Percentiles rank a stretch among this genome's conserved stretches.
Evolutionary conservation across 192 early-diverging fungal genomes (phyloP).

Genomic region (Dimargaris cristalligena): DNA sequence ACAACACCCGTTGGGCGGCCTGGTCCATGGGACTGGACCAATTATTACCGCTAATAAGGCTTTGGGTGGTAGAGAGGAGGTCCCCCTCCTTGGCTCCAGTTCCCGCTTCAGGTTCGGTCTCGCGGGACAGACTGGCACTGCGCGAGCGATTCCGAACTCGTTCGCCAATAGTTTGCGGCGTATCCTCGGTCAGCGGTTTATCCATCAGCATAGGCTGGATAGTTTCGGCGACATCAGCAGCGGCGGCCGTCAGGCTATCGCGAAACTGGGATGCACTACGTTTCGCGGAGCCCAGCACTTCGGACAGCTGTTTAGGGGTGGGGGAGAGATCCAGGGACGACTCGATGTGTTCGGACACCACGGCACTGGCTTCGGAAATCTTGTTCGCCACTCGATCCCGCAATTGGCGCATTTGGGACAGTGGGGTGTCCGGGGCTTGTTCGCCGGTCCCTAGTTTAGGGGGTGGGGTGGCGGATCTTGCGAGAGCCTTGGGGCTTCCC

Average conservation of each 20-base stretch:
- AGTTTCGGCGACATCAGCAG: not conserved
- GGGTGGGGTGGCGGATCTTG: no score
- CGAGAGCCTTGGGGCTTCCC: no score
- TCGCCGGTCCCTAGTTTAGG: no score
- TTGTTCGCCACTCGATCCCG: not conserved
- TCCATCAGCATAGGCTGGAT: not conserved
- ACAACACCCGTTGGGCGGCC: not conserved
- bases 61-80: not conserved
- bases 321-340: not conserved
- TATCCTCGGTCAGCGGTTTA: not conserved
- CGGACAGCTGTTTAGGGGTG: not conserved
- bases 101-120: no score
- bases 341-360: not conserved
- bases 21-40: not conserved
- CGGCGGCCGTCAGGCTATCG: not conserved
- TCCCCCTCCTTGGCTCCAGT: no score
- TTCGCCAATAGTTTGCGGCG: not conserved
- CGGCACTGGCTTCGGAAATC: not conserved
- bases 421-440: not conserved
- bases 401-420: constrained; percentile 7
- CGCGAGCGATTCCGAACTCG: not conserved
- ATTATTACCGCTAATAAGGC: not conserved
- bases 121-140: not conserved
- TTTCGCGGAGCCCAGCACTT: not conserved
- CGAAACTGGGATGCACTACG: not conserved